A percentile compares a stretch with the other conserved stretches of the same genome.
Conservation (phyloP, 495 filamentous ascomycete species). For the Neurospora sp. region DNA sequence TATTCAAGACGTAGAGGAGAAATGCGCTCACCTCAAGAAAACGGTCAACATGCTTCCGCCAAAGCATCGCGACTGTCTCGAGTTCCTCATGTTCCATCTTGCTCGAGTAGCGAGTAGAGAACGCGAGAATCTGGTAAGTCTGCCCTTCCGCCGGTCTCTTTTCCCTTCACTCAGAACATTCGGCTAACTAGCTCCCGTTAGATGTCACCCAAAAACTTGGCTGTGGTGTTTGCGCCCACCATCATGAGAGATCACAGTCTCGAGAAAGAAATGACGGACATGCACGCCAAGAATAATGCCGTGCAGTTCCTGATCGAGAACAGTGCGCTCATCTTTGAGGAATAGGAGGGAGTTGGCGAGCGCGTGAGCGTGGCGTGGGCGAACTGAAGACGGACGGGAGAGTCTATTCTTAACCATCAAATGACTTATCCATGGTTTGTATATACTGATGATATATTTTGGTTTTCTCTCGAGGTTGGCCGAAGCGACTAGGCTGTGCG, state of each 20-base stretch:
- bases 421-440: slow-evolving; percentile 1
- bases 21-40: slow-evolving; percentile 56
- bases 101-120: slow-evolving; percentile 76
- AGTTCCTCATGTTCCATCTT: slow-evolving; percentile 91
- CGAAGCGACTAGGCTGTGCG: not conserved
- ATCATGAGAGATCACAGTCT: slow-evolving; percentile 85
- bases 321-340: slow-evolving; percentile 63
- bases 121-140: slow-evolving; percentile 60
- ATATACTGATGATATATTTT: slow-evolving; percentile 5
- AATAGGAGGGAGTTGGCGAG: slow-evolving; percentile 11
- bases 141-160: not conserved
- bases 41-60: slow-evolving; percentile 68
- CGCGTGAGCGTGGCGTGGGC: not conserved
- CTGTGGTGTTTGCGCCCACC: slow-evolving; percentile 96
- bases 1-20: slow-evolving; percentile 44
- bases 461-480: not conserved
- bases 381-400: not conserved
- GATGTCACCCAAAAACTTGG: slow-evolving; percentile 92
- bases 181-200: slow-evolving; percentile 17
- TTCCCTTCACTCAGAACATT: not conserved
- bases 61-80: slow-evolving; percentile 77
- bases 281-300: slow-evolving; percentile 80
- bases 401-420: not conserved
- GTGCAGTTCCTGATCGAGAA: slow-evolving; percentile 87
- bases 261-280: slow-evolving; percentile 91